Evolutionary conservation across 2,329 filamentous ascomycete species (phyloP).

Genomic region (Dothistroma septosporum): DNA sequence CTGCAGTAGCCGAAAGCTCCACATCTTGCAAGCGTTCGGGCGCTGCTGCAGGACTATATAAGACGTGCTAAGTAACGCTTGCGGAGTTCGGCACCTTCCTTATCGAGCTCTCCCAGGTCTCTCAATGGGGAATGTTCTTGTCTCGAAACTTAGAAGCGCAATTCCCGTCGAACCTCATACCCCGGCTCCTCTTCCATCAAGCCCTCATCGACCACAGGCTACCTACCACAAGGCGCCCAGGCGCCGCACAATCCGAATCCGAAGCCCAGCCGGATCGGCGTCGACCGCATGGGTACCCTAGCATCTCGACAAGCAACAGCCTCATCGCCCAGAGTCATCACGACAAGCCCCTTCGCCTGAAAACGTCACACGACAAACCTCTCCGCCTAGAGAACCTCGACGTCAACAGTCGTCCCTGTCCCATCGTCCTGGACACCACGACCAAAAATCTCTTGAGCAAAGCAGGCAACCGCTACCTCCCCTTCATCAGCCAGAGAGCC

Average conservation of each 20-base stretch:
- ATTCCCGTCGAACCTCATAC: no score
- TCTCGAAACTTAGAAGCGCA: no score
- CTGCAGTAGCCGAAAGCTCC: conserved; percentile 1
- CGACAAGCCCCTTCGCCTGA: background rate
- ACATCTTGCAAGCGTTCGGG: background rate
- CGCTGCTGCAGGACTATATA: background rate
- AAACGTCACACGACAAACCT: background rate
- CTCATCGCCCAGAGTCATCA: background rate
- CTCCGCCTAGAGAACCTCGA: background rate
- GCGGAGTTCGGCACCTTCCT: background rate
- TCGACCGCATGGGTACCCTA: background rate
- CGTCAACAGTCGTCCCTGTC: background rate
- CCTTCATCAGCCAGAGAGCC: conserved; percentile 8
- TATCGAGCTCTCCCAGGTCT: background rate
- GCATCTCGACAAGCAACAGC: background rate
- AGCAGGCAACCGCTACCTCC: conserved; percentile 5
- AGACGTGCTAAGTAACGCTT: background rate
- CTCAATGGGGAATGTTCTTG: no score
- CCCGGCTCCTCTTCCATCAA: no score
- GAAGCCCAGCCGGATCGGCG: background rate
- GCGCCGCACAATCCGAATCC: background rate
- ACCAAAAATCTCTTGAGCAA: background rate
- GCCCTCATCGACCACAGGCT: no score
- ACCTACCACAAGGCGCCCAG: background rate
- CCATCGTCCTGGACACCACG: background rate